These are phyloP conservation scores for Saccharomyces hybrid DNA, from an alignment of 1,139 yeast species.

Conservation along the genomic window DNA sequence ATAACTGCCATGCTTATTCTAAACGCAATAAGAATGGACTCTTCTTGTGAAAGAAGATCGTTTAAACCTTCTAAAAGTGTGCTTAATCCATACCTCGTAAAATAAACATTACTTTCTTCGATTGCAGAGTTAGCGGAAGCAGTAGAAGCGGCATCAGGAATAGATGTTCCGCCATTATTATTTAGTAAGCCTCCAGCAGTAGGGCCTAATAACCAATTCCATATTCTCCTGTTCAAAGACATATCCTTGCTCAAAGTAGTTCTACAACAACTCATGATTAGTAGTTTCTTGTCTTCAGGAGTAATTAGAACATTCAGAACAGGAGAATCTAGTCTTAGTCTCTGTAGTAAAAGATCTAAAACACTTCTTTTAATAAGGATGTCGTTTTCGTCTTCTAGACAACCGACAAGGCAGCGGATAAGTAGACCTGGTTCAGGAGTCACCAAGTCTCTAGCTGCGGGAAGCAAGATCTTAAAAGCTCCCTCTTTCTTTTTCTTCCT, in stretches of 20 bases:
- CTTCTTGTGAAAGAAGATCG: conserved; percentile 38
- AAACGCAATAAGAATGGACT: conserved; percentile 38
- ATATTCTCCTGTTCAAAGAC: conserved; percentile 85
- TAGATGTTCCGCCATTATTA: conserved; percentile 3
- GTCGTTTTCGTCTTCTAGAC: conserved; percentile 54
- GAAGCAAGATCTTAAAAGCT: conserved; percentile 32
- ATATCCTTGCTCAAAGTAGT: conserved; percentile 78
- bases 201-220: conserved; percentile 91
- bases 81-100: conserved; percentile 47
- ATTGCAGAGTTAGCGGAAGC: conserved; percentile 2
- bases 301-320: conserved; percentile 45
- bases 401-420: conserved; percentile 63
- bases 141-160: background rate
- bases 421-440: conserved; percentile 75
- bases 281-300: conserved; percentile 46
- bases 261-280: conserved; percentile 56
- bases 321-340: conserved; percentile 57
- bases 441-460: conserved; percentile 56
- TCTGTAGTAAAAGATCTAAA: conserved; percentile 66
- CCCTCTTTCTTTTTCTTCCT: conserved; percentile 16
- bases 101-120: conserved; percentile 41
- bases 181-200: conserved; percentile 5
- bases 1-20: conserved; percentile 62
- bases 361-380: conserved; percentile 82
- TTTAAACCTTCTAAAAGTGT: conserved; percentile 48